These are phyloP conservation scores for Stenocarpella maydis DNA, from an alignment of 2,329 filamentous ascomycete genomes.

Conservation along the genomic window DNA sequence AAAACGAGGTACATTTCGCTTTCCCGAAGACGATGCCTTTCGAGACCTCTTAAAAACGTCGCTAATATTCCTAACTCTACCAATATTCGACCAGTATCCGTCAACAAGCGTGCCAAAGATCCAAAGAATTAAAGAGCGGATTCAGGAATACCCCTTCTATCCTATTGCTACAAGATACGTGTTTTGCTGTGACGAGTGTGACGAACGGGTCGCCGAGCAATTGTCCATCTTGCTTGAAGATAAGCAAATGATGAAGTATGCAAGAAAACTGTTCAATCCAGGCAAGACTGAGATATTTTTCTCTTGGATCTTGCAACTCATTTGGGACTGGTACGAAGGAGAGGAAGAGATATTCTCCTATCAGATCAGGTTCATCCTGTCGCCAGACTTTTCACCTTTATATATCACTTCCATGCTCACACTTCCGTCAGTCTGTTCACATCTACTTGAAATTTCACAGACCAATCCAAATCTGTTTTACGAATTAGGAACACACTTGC, in stretches of 20 bases:
- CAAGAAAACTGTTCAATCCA: not conserved
- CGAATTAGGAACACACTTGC: not conserved
- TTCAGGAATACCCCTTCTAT: not conserved
- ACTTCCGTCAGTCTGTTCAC: not conserved
- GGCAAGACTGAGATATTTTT: not conserved
- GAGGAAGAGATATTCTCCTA: not conserved
- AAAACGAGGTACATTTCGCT: not conserved
- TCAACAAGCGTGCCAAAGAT: not conserved
- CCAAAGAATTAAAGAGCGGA: not conserved
- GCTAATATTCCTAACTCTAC: not conserved
- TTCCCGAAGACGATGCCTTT: too few relatives aligned
- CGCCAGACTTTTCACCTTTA: not conserved
- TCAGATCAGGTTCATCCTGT: not conserved
- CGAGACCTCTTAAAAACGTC: not conserved
- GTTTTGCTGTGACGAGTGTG: fast-evolving
- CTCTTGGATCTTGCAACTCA: not conserved
- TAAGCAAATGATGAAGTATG: not conserved
- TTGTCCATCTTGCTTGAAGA: not conserved
- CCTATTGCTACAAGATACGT: not conserved
- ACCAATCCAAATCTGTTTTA: not conserved
- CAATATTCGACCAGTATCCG: not conserved
- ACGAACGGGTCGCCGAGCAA: not conserved
- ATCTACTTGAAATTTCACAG: not conserved
- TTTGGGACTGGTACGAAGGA: not conserved
- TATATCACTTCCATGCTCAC: not conserved